Percentiles rank a stretch among this genome's conserved stretches.
Evolutionary conservation across 2,329 filamentous ascomycete genomes (phyloP).

Genomic region (Didymella arachidicola): DNA sequence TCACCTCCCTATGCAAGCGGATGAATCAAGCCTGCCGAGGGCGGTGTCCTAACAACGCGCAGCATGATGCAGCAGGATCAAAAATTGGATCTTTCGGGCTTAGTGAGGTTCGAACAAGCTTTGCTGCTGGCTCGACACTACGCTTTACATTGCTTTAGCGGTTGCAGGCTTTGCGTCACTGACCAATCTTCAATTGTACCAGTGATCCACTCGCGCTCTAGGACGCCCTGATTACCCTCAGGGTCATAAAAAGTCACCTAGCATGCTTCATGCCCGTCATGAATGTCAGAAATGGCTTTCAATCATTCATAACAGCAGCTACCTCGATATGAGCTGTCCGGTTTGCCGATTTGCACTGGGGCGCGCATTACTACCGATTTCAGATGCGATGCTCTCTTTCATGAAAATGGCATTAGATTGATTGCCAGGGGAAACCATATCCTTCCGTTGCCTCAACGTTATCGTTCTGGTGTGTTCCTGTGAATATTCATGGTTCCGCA

Average conservation of each 20-base stretch:
- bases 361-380: background rate
- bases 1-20: too few species aligned
- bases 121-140: background rate
- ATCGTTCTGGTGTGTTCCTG: background rate
- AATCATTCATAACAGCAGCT: background rate
- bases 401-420: background rate
- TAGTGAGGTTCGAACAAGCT: conserved; percentile 5
- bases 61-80: background rate
- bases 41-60: background rate
- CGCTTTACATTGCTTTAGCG: background rate
- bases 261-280: background rate
- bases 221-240: background rate
- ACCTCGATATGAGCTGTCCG: background rate
- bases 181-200: background rate
- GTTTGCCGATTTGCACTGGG: background rate
- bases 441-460: background rate
- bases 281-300: background rate
- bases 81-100: too few species aligned
- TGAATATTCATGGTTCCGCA: background rate
- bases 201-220: background rate
- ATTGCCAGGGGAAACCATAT: background rate
- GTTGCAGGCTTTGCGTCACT: background rate
- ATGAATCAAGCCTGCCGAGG: background rate
- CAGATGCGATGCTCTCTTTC: background rate
- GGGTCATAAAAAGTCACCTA: too few species aligned